Conservation (phyloP, 164 flowering plant species). For the Vitis rotundifolia region DNA sequence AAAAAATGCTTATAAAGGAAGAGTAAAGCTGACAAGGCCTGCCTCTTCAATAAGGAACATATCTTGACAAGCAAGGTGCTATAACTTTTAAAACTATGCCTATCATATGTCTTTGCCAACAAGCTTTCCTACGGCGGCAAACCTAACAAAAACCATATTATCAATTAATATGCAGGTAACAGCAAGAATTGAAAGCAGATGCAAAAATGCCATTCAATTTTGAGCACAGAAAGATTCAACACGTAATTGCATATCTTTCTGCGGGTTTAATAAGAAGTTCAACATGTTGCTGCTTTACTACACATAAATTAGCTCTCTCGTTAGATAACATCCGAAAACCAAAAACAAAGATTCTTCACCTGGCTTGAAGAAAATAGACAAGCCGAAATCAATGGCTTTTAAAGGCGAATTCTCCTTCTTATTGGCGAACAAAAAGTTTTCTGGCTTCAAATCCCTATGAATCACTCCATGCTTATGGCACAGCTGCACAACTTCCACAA, state of each 20-base stretch:
- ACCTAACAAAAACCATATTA: not conserved
- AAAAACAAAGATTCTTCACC: constrained; percentile 34
- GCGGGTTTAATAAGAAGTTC: not conserved
- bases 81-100: too few relatives aligned
- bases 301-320: not conserved
- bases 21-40: too few relatives aligned
- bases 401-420: constrained; percentile 97
- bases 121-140: not conserved
- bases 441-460: constrained; percentile 93
- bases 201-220: too few relatives aligned
- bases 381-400: constrained; percentile 92
- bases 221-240: not conserved
- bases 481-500: constrained; percentile 88
- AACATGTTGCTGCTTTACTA: not conserved
- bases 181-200: too few relatives aligned
- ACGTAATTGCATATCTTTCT: not conserved
- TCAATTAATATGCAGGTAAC: not conserved
- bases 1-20: too few relatives aligned
- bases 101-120: too few relatives aligned
- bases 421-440: constrained; percentile 85
- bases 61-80: too few relatives aligned
- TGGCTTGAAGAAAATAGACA: constrained; percentile 97
- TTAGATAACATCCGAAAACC: not conserved
- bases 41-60: too few relatives aligned
- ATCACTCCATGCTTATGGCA: constrained; percentile 94